Base-by-base conservation (phyloP, 805 yeast species). In the Starmerella khaoyaiensis region DNA sequence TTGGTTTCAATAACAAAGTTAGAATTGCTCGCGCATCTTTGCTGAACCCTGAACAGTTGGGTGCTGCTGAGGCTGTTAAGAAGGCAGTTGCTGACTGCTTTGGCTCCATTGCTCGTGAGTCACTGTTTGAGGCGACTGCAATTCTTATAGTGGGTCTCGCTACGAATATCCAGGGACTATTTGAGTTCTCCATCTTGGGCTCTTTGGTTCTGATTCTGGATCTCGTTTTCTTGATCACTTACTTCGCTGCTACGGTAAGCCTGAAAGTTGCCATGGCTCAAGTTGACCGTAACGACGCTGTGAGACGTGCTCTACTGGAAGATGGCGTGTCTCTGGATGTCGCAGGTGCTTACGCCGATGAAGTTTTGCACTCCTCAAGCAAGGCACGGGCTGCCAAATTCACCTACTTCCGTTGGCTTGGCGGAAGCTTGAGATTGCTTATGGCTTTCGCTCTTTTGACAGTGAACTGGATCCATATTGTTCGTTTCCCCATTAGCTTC, bases 251-350 rank as follows among this genome's bases (percentile, higher is more conserved):
- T 3, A 71, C 82, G 37, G 69, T 87, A 48, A 75, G 94, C 2
- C 68, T 87, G 57, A 87, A 87, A 61, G 74, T 87, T 31, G 95
- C 90, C 59, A 82, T 87, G 57, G 74, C 74, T 55, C 67, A 80
- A 42, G 90, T 90, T 39, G 82, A 86, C 59, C 74, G 82, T 47
- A 79, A 83, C 32, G 74, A 81, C 41, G 72, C 74, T 38, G 70
- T 84, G 54, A 76, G 78, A 54, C 74, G 72, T 45, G 83, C 81
- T 21, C 65, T 87, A 46, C 90, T 86, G 62, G 98, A 87, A 56
- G 98, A 87, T 53, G 97, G 98, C 19, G 71, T 87, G 23, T 95
- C 95, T 9, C 74, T 72, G 46, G 68, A 74, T 26, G 86, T 84
- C 24, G 74, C 76, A 14, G 65, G 53, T 30, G 41, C 45, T 23